Base-by-base conservation (phyloP, 108 stramenopile genomes). In the Skeletonema grethae region DNA sequence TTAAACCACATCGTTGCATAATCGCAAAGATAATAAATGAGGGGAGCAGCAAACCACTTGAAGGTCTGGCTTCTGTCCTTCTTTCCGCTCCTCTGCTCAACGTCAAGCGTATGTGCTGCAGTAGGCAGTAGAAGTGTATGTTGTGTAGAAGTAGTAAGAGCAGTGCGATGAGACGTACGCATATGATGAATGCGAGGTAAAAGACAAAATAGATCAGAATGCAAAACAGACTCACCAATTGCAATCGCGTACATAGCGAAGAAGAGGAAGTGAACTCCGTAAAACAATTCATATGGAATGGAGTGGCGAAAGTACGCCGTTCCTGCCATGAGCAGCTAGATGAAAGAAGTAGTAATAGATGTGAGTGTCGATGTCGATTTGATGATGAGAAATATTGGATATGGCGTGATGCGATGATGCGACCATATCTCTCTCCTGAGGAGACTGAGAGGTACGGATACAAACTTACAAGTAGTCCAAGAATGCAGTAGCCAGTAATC, bases 211-310 rank as follows among this genome's bases (percentile, higher is more conserved):
- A n/a, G n/a, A n/a, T n/a, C n/a, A n/a, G n/a, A n/a, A n/a, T 7
- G 35, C 35, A 46, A 4, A 46, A 46, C 16, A 46, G 4, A 46
- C 45, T 46, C 45, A 46, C 45, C 45, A 15, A 46, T 5, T 16
- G 45, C 45, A 46, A 85, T 46, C 10, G 78, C 55, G 56, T 82
- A 85, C 72, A 79, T 67, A 18, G 78, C 20, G 46, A 85, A 74
- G 13, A 85, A 76, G 28, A 70, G 18, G 65, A 78, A 76, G 32
- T 79, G 78, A 12, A 85, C 25, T 20, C 20, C 76, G 46, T 82
- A 82, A 58, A 85, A 85, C 24, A 85, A 22, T 46, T 73, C 76
- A 50, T 85, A 85, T 7, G 76, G 68, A 36, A 85, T 82, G 11
- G 36, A 34, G 25, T 79, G 57, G 3, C 84, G 84, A 46, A 73